phyloP scores from a whole-genome alignment of 192 early-diverging fungal genomes.

The Jimgerdemannia lactiflua region DNA sequence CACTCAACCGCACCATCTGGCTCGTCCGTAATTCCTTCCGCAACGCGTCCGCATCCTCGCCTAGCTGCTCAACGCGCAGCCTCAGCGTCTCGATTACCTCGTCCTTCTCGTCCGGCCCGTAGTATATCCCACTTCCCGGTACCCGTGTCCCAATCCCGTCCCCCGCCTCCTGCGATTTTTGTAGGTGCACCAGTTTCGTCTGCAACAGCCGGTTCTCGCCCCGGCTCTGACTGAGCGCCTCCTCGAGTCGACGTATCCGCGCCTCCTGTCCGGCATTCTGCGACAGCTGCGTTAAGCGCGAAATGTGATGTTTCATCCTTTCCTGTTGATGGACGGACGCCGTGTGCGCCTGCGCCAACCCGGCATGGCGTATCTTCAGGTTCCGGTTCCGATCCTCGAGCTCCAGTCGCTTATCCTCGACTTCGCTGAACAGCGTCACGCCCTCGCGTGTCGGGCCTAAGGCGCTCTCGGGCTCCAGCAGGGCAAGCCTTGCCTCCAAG shows the following conservation, averaged over 20 bases:
- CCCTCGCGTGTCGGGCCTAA: conserved; percentile 12
- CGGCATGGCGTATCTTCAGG: conserved; percentile 24
- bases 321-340: conserved; percentile 36
- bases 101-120: neutral
- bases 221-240: conserved; percentile 26
- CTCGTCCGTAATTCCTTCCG: conserved; percentile 19
- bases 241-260: conserved; percentile 23
- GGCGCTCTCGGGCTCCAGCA: conserved; percentile 17
- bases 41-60: conserved; percentile 13
- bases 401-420: conserved; percentile 32
- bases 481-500: conserved; percentile 24
- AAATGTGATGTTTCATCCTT: conserved; percentile 37
- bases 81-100: conserved; percentile 20
- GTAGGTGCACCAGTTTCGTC: conserved; percentile 15
- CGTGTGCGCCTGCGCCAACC: conserved; percentile 28
- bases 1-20: conserved; percentile 25
- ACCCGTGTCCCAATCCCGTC: neutral
- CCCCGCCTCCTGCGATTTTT: conserved; percentile 5
- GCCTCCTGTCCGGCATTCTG: conserved; percentile 15
- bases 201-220: conserved; percentile 31
- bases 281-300: conserved; percentile 30
- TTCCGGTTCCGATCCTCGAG: conserved; percentile 20
- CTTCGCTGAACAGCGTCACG: conserved; percentile 33
- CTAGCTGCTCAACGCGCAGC: conserved; percentile 21
- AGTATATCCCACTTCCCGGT: neutral